Conservation (phyloP, 345 rosid species). For the Gossypium bickii region DNA sequence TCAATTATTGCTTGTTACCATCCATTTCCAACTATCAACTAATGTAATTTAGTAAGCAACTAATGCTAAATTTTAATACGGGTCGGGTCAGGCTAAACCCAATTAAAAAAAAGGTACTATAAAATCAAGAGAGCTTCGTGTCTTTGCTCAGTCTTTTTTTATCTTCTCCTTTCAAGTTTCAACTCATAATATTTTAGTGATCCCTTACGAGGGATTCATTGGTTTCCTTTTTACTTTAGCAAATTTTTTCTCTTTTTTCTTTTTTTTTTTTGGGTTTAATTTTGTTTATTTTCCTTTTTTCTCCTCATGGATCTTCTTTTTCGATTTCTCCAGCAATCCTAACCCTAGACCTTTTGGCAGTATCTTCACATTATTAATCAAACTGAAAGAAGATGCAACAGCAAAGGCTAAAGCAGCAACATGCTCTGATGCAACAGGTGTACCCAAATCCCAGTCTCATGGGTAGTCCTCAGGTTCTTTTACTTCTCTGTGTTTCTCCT, state of each 20-base stretch:
- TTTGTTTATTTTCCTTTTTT: too few relatives aligned
- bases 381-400: constrained; percentile 37
- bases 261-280: background rate
- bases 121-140: too few relatives aligned
- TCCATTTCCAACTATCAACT: too few relatives aligned
- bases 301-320: background rate
- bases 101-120: too few relatives aligned
- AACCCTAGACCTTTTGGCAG: constrained; percentile 1
- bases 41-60: too few relatives aligned
- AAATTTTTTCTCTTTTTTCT: background rate
- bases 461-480: constrained; percentile 51
- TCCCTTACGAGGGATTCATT: constrained; percentile 31
- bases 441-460: constrained; percentile 48
- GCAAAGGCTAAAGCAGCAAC: constrained; percentile 57
- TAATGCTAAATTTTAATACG: too few relatives aligned
- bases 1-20: too few relatives aligned
- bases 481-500: background rate
- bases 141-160: background rate
- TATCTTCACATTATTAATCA: background rate
- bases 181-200: constrained; percentile 6
- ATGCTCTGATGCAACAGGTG: constrained; percentile 56
- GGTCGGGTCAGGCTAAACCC: too few relatives aligned
- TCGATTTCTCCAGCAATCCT: background rate
- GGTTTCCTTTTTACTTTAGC: background rate
- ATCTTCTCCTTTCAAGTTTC: background rate